These are phyloP conservation scores for Alloascoidea hylecoeti DNA, from an alignment of 805 yeast species.

Conservation along the genomic window DNA sequence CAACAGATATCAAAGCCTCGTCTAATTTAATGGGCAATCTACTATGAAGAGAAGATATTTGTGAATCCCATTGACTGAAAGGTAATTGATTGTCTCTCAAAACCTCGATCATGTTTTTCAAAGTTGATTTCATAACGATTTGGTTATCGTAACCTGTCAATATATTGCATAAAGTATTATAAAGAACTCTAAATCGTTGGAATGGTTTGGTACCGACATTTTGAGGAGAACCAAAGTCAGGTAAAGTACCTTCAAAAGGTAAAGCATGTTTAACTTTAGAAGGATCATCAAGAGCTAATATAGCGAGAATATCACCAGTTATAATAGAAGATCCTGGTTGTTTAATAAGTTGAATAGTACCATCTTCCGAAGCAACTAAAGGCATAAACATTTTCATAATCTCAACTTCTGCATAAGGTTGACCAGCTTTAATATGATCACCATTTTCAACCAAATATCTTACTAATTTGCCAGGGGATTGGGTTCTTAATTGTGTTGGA, in stretches of 20 bases:
- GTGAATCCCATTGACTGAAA: slow-evolving; percentile 80
- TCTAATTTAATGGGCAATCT: slow-evolving; percentile 76
- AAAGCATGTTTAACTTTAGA: slow-evolving; percentile 93
- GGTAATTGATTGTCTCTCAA: slow-evolving; percentile 77
- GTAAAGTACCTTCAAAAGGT: slow-evolving; percentile 90
- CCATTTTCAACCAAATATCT: slow-evolving; percentile 90
- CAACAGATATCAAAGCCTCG: slow-evolving; percentile 42
- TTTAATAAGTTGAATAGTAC: slow-evolving; percentile 81
- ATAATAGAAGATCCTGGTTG: slow-evolving; percentile 97
- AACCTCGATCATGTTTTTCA: slow-evolving; percentile 56
- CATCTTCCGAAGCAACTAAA: slow-evolving; percentile 83
- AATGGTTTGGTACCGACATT: slow-evolving; percentile 76
- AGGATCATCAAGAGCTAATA: slow-evolving; percentile 90
- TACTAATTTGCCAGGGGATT: slow-evolving; percentile 97
- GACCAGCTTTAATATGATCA: slow-evolving; percentile 83
- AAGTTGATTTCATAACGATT: slow-evolving; percentile 77
- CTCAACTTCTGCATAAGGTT: slow-evolving; percentile 95
- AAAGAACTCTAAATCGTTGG: slow-evolving; percentile 49
- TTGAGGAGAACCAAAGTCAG: slow-evolving; percentile 73
- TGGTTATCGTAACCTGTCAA: slow-evolving; percentile 91
- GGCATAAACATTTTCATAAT: slow-evolving; percentile 99
- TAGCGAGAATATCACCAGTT: slow-evolving; percentile 96
- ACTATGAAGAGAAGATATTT: slow-evolving; percentile 82
- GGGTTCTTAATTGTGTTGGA: slow-evolving; percentile 96
- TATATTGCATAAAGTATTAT: slow-evolving; percentile 59